A percentile compares a stretch with the other conserved stretches of the same genome.
These are phyloP conservation scores for Aspergillus conjunctus DNA, from an alignment of 495 filamentous ascomycete species.

Conservation along the genomic window DNA sequence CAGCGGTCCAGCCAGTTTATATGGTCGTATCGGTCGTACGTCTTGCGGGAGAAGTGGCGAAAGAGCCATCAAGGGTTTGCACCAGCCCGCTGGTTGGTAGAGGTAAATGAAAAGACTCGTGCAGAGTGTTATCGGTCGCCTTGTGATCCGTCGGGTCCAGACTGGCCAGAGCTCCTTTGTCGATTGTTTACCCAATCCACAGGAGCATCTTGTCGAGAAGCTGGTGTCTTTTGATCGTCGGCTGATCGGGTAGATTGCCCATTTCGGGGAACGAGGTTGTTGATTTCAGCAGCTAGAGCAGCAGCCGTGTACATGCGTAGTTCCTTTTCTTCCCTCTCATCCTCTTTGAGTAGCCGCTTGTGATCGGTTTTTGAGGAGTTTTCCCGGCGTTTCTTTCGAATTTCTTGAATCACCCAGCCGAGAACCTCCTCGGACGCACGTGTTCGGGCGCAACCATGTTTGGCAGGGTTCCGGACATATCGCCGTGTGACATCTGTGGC, in stretches of 20 bases:
- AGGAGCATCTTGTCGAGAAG: conserved; percentile 60
- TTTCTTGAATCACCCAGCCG: conserved; percentile 85
- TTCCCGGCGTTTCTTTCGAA: conserved; percentile 75
- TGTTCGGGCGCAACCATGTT: conserved; percentile 70
- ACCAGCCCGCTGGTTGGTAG: conserved; percentile 1
- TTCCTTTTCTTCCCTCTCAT: conserved; percentile 82
- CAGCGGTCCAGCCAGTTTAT: conserved; percentile 14
- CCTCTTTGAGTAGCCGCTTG: conserved; percentile 83
- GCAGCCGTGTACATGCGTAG: conserved; percentile 73
- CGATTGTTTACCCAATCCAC: conserved; percentile 65
- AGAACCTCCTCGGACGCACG: conserved; percentile 85
- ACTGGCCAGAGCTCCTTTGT: conserved; percentile 53
- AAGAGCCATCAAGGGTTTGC: neutral
- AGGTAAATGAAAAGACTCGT: neutral
- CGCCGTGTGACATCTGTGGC: conserved; percentile 94
- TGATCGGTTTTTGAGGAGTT: conserved; percentile 78
- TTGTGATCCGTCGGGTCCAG: conserved; percentile 41
- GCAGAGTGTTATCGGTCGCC: conserved; percentile 36
- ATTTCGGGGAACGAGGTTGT: conserved; percentile 52
- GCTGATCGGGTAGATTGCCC: conserved; percentile 30
- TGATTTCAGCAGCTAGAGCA: conserved; percentile 66
- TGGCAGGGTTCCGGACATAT: conserved; percentile 82
- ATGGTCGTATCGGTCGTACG: conserved; percentile 19
- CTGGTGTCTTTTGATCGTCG: conserved; percentile 43
- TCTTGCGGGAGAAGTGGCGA: conserved; percentile 7